Evolutionary conservation across 2,329 filamentous ascomycete species (phyloP).

Genomic region (Cercospora nicotianae): DNA sequence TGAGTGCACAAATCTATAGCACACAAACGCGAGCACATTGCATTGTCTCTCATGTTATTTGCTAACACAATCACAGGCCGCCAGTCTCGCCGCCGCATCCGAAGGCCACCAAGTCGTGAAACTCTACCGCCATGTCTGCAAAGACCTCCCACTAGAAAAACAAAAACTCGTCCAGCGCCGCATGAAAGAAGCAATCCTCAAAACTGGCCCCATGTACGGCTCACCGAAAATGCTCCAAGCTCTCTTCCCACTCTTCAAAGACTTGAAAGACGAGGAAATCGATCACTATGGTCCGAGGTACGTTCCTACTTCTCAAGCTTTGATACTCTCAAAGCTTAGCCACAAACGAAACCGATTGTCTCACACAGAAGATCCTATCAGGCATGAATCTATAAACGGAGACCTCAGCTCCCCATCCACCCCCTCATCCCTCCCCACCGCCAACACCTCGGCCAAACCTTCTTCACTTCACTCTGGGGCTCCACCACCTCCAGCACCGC

Average conservation of each 20-base stretch:
- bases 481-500: background rate
- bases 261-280: constrained; percentile 19
- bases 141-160: constrained; percentile 7
- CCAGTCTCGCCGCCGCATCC: constrained; percentile 17
- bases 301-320: background rate
- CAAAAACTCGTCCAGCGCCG: constrained; percentile 20
- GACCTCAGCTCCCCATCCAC: background rate
- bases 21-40: too few species aligned
- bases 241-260: constrained; percentile 21
- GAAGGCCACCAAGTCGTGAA: constrained; percentile 19
- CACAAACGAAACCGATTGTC: background rate
- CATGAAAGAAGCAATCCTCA: constrained; percentile 22
- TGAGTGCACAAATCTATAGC: too few species aligned
- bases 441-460: background rate
- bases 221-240: constrained; percentile 15
- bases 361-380: background rate
- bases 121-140: constrained; percentile 20
- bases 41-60: background rate
- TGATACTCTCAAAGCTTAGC: too few species aligned
- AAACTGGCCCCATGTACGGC: constrained; percentile 19
- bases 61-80: too few species aligned
- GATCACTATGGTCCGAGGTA: constrained; percentile 17
- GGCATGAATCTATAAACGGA: background rate
- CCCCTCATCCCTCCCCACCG: background rate
- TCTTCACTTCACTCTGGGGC: constrained; percentile 20